phyloP scores from a whole-genome alignment of 805 yeast species.

The Naumovozyma dairenensis region DNA sequence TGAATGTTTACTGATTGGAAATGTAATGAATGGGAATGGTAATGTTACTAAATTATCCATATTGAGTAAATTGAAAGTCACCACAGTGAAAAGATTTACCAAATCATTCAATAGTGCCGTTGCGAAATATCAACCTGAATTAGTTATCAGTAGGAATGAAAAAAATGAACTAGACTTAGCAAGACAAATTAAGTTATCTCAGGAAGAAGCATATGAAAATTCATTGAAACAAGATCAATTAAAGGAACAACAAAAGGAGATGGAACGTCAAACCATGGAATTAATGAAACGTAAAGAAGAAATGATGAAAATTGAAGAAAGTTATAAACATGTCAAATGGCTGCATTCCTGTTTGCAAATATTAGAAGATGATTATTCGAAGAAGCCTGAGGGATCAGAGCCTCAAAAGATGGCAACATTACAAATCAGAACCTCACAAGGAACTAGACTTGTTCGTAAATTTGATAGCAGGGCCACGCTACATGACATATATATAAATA shows the following conservation, averaged over 20 bases:
- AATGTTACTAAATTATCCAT: conserved; percentile 29
- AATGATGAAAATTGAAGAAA: conserved; percentile 9
- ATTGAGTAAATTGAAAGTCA: conserved; percentile 23
- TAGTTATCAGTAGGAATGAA: conserved; percentile 49
- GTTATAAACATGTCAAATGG: conserved; percentile 17
- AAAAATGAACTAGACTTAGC: conserved; percentile 48
- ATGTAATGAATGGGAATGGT: conserved; percentile 40
- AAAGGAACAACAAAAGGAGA: conserved; percentile 39
- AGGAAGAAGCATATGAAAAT: conserved; percentile 56
- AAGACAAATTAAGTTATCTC: conserved; percentile 50
- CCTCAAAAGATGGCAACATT: conserved; percentile 13
- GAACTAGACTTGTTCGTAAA: conserved; percentile 22
- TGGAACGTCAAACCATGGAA: conserved; percentile 11
- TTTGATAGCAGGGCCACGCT: conserved; percentile 13
- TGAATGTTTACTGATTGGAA: conserved; percentile 42
- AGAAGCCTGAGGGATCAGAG: not conserved
- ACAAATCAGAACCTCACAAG: conserved; percentile 26
- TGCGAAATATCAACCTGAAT: conserved; percentile 51
- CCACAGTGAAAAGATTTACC: conserved; percentile 26
- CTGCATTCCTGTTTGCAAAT: conserved; percentile 12
- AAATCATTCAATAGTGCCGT: conserved; percentile 34
- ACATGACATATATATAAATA: conserved; percentile 15
- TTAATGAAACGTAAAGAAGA: conserved; percentile 7
- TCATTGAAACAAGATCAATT: conserved; percentile 48
- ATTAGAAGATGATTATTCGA: not conserved